Evolutionary conservation across 2,329 filamentous ascomycete species (phyloP).

Genomic region (Botryotinia globosa): DNA sequence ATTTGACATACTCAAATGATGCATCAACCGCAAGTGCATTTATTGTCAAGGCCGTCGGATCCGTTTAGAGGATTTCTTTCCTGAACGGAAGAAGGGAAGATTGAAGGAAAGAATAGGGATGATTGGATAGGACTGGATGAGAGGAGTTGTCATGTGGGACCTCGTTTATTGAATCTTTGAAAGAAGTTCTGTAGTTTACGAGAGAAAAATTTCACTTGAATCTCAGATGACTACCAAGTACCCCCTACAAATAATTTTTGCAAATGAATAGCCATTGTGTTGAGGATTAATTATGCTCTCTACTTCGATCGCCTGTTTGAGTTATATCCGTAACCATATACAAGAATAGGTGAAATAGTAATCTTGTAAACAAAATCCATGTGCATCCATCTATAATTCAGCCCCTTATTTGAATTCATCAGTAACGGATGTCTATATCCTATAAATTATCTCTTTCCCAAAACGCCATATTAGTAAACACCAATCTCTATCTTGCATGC

Average conservation of each 20-base stretch:
- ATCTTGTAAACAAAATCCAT: neutral
- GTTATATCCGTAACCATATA: neutral
- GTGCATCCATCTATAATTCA: neutral
- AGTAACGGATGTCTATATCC: neutral
- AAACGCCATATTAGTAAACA: neutral
- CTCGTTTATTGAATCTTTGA: neutral
- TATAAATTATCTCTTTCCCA: neutral
- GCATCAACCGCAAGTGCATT: slow-evolving; percentile 42
- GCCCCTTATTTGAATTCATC: too few species aligned
- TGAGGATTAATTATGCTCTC: neutral
- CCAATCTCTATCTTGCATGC: neutral
- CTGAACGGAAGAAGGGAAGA: neutral
- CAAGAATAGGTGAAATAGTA: neutral
- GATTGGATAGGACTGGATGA: neutral
- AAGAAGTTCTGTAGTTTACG: neutral
- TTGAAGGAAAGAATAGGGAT: neutral
- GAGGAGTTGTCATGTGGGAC: neutral
- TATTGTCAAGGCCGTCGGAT: slow-evolving; percentile 23
- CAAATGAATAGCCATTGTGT: neutral
- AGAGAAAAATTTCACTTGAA: neutral
- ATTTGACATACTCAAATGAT: slow-evolving; percentile 43
- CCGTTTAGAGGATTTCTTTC: neutral
- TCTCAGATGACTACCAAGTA: neutral
- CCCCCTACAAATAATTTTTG: neutral
- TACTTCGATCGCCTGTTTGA: neutral